Base-by-base conservation (phyloP, 2,329 filamentous ascomycete species). In the Fusarium sp. region DNA sequence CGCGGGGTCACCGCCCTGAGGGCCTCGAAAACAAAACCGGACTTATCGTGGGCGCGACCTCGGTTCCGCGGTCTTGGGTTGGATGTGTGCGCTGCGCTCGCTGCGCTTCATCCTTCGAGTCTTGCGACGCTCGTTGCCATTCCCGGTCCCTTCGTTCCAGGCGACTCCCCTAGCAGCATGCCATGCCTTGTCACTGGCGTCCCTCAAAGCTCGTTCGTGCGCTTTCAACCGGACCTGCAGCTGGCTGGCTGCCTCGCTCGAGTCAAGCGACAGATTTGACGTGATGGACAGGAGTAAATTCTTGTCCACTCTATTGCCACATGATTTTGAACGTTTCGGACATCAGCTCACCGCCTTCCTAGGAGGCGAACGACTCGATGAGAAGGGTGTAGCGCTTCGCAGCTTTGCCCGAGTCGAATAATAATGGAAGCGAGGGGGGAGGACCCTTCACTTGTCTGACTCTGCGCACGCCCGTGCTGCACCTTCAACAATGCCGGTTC, bases 1-100 rank as follows among this genome's bases (percentile, higher is more conserved):
- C 74, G 77, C 79, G 79, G 77, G 79, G 79, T 80, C 79, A 80
- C 78, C 79, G 79, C 77, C 78, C 76, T 79, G 43, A 73, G 54
- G 64, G 63, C 72, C 60, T 68, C 39, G 60, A 75, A 59, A 78
- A 79, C 79, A 79, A 78, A 78, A 41, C 78, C 77, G 74, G 77
- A 78, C 69, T 79, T 78, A 79, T 78, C 59, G 57, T 61, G 39
- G 60, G 56, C 48, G 64, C 54, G 64, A 71, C 73, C 70, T 78
- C 63, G 70, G 67, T 65, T 76, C 64, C 67, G 64, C 65, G 57
- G 64, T 33, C n/a, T 59, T 71, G 69, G 72, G 72, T 39, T 75
- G 59, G 57, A 31, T 39, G 33, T 27, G 58, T 67, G 48, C 24
- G 29, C 29, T 31, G 29, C 29, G 29, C 9, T 31, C 29, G 29